Base-by-base conservation (phyloP, 2,329 filamentous ascomycete genomes). In the Colletotrichum paranaense region DNA sequence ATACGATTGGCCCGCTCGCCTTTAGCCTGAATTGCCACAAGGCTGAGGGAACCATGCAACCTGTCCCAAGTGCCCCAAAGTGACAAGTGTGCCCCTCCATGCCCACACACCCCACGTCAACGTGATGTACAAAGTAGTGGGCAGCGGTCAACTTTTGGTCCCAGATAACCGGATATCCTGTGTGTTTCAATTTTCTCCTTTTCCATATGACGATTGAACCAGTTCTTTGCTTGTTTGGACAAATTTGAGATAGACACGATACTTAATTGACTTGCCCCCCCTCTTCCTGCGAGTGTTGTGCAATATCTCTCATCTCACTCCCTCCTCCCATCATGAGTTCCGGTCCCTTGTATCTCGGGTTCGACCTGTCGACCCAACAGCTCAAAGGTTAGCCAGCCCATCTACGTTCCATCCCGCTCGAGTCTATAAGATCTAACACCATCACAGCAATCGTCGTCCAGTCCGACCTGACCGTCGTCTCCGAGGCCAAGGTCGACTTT, bases 281-380 rank as follows among this genome's bases (percentile, higher is more conserved):
- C 55, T 11, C 32, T 12, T 12, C 32, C 32, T 11, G 9, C 62
- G 35, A 53, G 55, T 35, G 53, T 30, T n/a, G 55, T 46, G 38
- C 46, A 38, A 49, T 49, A 49, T 22, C 42, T 49, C 42, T 49
- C 42, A 49, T 22, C 42, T 49, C 42, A 49, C 16, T 11, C 32
- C 32, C 5, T 55, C 22, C 26, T 28, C 32, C 55, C 71, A 57
- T n/a, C 49, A 74, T 74, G 72, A 73, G 68, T 63, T 66, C 72
- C 74, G 87, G 85, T 38, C 92, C 93, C 22, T 86, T 97, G 74
- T 98, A 97, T 81, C 88, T 98, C 79, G 97, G 97, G 74, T 95
- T 98, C 82, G 97, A 99, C 85, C 92, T 98, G 73, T 98, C 95
- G 56, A 98, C 97, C 71, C 97, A 98, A 83, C 96, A 98, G 82